A percentile compares a stretch with the other conserved stretches of the same genome.
Evolutionary conservation across 2,329 filamentous ascomycete genomes (phyloP).

Genomic region (Botryotinia narcissicola): DNA sequence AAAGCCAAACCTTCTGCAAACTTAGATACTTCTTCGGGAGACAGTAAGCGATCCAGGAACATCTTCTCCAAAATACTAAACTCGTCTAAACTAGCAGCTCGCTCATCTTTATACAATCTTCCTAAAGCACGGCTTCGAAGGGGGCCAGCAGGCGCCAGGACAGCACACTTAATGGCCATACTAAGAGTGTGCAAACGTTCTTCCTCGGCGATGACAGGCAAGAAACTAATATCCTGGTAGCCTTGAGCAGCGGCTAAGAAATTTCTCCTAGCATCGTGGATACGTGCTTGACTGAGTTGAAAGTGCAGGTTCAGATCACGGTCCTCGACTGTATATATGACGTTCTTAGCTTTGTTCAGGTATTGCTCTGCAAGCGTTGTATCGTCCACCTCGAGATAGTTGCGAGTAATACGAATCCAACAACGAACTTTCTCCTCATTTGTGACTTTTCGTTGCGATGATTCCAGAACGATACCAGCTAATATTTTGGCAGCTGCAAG

Average conservation of each 20-base stretch:
- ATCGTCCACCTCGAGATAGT: slow-evolving; percentile 93
- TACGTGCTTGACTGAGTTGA: slow-evolving; percentile 85
- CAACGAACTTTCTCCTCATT: slow-evolving; percentile 79
- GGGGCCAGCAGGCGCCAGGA: slow-evolving; percentile 88
- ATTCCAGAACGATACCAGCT: slow-evolving; percentile 78
- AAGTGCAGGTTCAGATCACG: slow-evolving; percentile 78
- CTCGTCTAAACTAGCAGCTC: slow-evolving; percentile 71
- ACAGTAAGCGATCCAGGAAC: slow-evolving; percentile 84
- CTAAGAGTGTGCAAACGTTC: slow-evolving; percentile 82
- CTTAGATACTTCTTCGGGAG: slow-evolving; percentile 76
- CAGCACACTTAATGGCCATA: slow-evolving; percentile 86
- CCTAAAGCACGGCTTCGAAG: slow-evolving; percentile 75
- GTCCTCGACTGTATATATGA: slow-evolving; percentile 77
- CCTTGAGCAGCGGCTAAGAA: slow-evolving; percentile 85
- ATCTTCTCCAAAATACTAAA: slow-evolving; percentile 95
- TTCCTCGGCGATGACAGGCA: slow-evolving; percentile 74
- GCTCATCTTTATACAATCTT: slow-evolving; percentile 90
- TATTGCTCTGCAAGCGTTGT: slow-evolving; percentile 80
- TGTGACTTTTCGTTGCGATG: slow-evolving; percentile 78
- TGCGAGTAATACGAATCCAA: slow-evolving; percentile 92
- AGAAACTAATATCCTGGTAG: slow-evolving; percentile 85
- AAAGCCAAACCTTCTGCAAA: slow-evolving; percentile 79
- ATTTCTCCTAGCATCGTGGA: slow-evolving; percentile 83
- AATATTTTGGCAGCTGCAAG: slow-evolving; percentile 73
- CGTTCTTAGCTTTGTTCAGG: slow-evolving; percentile 91